Base-by-base conservation (phyloP, 805 yeast species). In the Ogataea methanolica region DNA sequence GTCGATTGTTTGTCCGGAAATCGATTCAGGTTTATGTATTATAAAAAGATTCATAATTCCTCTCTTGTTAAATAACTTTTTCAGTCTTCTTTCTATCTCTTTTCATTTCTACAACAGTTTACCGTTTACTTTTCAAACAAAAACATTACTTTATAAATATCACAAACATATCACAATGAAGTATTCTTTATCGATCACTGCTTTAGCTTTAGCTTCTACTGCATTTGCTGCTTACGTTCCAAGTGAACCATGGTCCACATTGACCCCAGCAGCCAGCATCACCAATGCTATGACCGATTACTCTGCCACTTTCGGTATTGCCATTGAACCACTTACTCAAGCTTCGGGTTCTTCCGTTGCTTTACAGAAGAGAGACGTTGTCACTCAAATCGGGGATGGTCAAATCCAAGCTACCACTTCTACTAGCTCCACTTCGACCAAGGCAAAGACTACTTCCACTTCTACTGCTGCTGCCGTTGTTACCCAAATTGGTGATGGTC, bases 221-320 rank as follows among this genome's bases (percentile, higher is more conserved):
- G 71, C 79, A 34, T 48, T 71, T 43, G 81, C 82, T 47, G 85
- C 86, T 49, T 72, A 73, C 55, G 75, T 79, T 52, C 83, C 83
- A 54, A 62, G 79, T 47, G 80, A 76, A 44, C 76, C 79, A 56
- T 83, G 84, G 84, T 65, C 83, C 50, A 80, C 87, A 46, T 73
- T 83, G 66, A 82, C 88, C 33, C 89, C 91, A 52, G 41, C 69
- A 41, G 76, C 75, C 39, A 63, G 75, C 44, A 75, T 75, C 52
- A 48, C 75, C 6, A 79, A 79, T 60, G 63, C 54, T 49, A 54
- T 72, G 43, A 80, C 88, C 45, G 79, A 77, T 53, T 82, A 79
- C 72, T 50, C 77, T 38, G 65, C 69, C 42, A 62, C 76, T 42
- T 85, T 85, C 59, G 94, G 91, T 72, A 84, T 86, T 60, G 86